Evolutionary conservation across 1,284 basidiomycete genomes (phyloP).

Genomic region (Ceratorhiza oryzae-sativae): DNA sequence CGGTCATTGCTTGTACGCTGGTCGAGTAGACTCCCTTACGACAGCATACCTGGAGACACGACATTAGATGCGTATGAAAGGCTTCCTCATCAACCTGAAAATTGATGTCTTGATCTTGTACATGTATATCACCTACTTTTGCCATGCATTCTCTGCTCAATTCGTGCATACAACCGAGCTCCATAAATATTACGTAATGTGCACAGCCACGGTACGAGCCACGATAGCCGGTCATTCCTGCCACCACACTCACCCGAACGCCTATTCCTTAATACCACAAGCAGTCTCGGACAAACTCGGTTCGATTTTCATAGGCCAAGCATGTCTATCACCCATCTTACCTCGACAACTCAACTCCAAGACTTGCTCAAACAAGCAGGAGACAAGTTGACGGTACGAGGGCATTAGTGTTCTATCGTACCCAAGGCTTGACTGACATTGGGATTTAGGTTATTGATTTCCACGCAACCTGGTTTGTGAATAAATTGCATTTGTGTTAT

Average conservation of each 20-base stretch:
- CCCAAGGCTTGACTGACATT: not conserved
- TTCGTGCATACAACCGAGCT: not conserved
- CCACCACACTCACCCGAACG: not conserved
- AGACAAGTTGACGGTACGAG: constrained; percentile 68
- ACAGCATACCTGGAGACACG: not conserved
- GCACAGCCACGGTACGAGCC: not conserved
- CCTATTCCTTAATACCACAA: not conserved
- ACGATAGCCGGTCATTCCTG: constrained; percentile 9
- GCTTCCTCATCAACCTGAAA: not conserved
- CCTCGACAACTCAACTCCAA: constrained; percentile 67
- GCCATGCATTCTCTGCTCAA: not conserved
- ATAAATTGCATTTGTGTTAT: not conserved
- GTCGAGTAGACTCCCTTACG: not conserved
- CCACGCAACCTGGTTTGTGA: constrained; percentile 72
- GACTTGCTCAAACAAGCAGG: constrained; percentile 64
- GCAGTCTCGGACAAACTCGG: not conserved
- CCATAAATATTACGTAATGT: not conserved
- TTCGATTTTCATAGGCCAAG: not conserved
- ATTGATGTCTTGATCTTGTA: not conserved
- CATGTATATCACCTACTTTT: not conserved
- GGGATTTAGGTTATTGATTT: constrained; percentile 76
- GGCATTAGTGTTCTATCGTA: not conserved
- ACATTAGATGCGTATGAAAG: not conserved
- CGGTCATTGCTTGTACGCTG: constrained; percentile 46
- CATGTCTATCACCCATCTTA: constrained; percentile 58